These are phyloP conservation scores for Teunomyces atbi DNA, from an alignment of 805 yeast species.

Conservation along the genomic window DNA sequence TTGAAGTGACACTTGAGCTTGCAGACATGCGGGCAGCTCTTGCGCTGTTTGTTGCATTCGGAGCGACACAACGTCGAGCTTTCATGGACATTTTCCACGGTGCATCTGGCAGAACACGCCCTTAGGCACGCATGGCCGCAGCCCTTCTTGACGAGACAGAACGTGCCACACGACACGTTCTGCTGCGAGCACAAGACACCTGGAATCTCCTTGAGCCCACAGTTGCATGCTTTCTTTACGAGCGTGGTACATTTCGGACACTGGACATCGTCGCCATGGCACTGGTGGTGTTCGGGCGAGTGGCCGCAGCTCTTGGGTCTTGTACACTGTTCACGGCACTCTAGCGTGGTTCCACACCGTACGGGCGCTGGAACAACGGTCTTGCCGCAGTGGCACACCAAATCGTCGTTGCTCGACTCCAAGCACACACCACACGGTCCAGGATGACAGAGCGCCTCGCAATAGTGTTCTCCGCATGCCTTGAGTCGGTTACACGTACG, in stretches of 20 bases:
- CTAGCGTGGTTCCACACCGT: slow-evolving; percentile 70
- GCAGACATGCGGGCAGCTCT: slow-evolving; percentile 69
- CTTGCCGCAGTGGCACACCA: slow-evolving; percentile 76
- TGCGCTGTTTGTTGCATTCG: slow-evolving; percentile 52
- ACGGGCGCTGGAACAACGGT: slow-evolving; percentile 81
- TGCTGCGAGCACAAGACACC: slow-evolving; percentile 70
- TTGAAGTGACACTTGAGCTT: slow-evolving; percentile 59
- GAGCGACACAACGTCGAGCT: slow-evolving; percentile 49
- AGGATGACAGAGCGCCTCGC: slow-evolving; percentile 70
- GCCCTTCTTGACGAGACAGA: slow-evolving; percentile 29
- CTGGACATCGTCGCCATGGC: slow-evolving; percentile 61
- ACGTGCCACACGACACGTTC: slow-evolving; percentile 59
- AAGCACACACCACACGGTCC: slow-evolving; percentile 81
- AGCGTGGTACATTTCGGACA: slow-evolving; percentile 77
- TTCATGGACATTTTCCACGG: slow-evolving; percentile 54
- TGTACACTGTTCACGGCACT: slow-evolving; percentile 65
- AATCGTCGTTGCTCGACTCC: slow-evolving; percentile 76
- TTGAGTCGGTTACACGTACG: slow-evolving; percentile 60
- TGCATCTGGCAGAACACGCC: slow-evolving; percentile 64
- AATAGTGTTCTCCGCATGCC: slow-evolving; percentile 61
- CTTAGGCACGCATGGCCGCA: slow-evolving; percentile 51
- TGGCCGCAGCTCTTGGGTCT: slow-evolving; percentile 69
- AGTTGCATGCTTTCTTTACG: slow-evolving; percentile 57
- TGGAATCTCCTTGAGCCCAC: slow-evolving; percentile 55
- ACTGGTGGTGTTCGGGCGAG: slow-evolving; percentile 61